A percentile compares a stretch with the other conserved stretches of the same genome.
Conservation (phyloP, 2,329 filamentous ascomycete species). For the Xylariaceae sp. region DNA sequence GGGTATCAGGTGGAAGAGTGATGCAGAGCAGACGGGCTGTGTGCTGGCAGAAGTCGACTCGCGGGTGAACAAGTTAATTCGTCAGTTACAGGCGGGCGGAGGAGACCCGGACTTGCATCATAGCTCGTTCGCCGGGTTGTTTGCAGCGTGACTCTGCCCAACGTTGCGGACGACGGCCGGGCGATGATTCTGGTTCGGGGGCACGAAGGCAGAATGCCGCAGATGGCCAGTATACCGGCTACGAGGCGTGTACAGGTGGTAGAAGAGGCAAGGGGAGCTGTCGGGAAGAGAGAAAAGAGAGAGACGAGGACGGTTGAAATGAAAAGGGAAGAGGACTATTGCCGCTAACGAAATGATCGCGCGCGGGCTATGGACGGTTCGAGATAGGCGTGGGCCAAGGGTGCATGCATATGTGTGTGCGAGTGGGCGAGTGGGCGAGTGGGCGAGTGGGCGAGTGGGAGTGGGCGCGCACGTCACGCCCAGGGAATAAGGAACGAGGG, state of each 20-base stretch:
- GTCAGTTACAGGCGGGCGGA: slow-evolving; percentile 1
- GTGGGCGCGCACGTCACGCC: neutral
- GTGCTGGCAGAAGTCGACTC: slow-evolving; percentile 17
- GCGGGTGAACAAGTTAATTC: slow-evolving; percentile 2
- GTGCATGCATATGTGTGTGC: neutral
- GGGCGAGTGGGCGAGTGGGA: too few relatives aligned
- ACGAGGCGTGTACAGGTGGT: neutral
- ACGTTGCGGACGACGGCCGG: slow-evolving; percentile 6
- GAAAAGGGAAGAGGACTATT: slow-evolving; percentile 3
- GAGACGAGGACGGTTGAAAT: neutral
- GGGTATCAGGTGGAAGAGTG: slow-evolving; percentile 20
- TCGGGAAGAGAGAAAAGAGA: slow-evolving; percentile 1
- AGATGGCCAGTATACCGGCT: neutral
- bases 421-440: too few relatives aligned
- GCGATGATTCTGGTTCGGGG: neutral
- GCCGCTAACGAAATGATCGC: slow-evolving; percentile 11
- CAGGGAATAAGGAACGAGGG: neutral
- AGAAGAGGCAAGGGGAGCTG: neutral
- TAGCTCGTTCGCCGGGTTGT: slow-evolving; percentile 10
- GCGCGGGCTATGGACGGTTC: neutral
- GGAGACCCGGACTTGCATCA: slow-evolving; percentile 2
- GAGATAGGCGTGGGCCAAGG: neutral
- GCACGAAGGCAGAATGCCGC: neutral
- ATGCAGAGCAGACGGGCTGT: slow-evolving; percentile 10
- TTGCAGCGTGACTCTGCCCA: slow-evolving; percentile 13